Evolutionary conservation across 192 early-diverging fungal species (phyloP).

Genomic region (Backusella tarrabulga): DNA sequence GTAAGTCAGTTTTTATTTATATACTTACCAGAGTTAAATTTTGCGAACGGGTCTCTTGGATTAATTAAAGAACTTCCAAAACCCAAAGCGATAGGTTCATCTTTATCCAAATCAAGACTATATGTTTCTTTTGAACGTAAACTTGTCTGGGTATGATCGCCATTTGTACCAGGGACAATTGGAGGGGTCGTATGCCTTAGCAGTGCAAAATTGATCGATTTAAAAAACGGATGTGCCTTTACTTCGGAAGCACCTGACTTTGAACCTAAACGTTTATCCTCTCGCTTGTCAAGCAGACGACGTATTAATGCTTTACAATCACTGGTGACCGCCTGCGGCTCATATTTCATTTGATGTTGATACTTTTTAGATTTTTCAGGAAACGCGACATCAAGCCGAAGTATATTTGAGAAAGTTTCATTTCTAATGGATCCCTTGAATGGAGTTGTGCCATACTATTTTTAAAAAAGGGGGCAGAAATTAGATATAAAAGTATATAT

Average conservation of each 20-base stretch:
- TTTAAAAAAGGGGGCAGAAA: not conserved
- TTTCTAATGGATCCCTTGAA: constrained; percentile 92
- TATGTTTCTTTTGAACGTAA: constrained; percentile 49
- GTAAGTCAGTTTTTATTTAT: not conserved
- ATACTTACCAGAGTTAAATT: constrained; percentile 53
- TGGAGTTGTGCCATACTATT: constrained; percentile 81
- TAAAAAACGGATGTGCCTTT: constrained; percentile 91
- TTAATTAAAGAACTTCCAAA: not conserved
- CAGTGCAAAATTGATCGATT: constrained; percentile 89
- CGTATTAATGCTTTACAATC: constrained; percentile 76
- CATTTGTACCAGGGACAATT: constrained; percentile 61
- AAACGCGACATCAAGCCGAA: constrained; percentile 80
- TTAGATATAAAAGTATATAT: not conserved
- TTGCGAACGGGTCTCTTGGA: constrained; percentile 45
- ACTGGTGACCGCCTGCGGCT: constrained; percentile 17
- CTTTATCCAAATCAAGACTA: constrained; percentile 62
- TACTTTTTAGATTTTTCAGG: constrained; percentile 40
- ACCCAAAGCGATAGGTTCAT: constrained; percentile 25
- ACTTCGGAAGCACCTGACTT: constrained; percentile 90
- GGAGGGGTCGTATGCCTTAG: constrained; percentile 83
- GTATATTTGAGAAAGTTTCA: constrained; percentile 85
- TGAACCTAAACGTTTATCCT: constrained; percentile 83
- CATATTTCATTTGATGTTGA: not conserved
- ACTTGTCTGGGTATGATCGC: constrained; percentile 32
- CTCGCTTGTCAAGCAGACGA: constrained; percentile 85